These are phyloP conservation scores for Chlorella vulgaris DNA, from an alignment of 139 green algal species.

Conservation along the genomic window DNA sequence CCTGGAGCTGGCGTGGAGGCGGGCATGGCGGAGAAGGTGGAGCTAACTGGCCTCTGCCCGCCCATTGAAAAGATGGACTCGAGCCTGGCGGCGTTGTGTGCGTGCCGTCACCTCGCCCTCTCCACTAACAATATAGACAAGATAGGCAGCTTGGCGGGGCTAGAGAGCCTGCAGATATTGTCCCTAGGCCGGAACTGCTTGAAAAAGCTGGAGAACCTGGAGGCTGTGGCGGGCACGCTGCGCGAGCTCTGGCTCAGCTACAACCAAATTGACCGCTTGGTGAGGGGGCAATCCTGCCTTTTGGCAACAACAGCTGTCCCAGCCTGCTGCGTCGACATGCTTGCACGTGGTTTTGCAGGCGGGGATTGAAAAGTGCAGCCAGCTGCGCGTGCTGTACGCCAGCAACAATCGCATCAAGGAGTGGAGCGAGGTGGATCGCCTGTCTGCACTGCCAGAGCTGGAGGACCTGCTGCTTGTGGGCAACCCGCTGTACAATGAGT, in stretches of 20 bases:
- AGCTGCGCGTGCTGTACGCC: slow-evolving; percentile 83
- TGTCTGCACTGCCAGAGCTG: slow-evolving; percentile 68
- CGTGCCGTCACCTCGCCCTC: slow-evolving; percentile 88
- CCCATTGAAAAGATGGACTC: slow-evolving; percentile 93
- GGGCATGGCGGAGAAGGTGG: slow-evolving; percentile 78
- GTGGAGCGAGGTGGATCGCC: slow-evolving; percentile 80
- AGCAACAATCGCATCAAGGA: slow-evolving; percentile 90
- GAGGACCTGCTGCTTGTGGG: slow-evolving; percentile 88
- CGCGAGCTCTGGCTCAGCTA: slow-evolving; percentile 95
- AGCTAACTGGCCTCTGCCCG: slow-evolving; percentile 79
- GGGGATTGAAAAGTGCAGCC: slow-evolving; percentile 82
- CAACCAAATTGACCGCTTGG: slow-evolving; percentile 90
- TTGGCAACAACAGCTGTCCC: too few relatives aligned
- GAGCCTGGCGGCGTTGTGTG: slow-evolving; percentile 83
- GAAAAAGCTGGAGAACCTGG: slow-evolving; percentile 95
- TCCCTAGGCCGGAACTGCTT: slow-evolving; percentile 91
- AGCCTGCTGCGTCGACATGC: too few relatives aligned
- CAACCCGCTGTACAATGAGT: slow-evolving; percentile 89
- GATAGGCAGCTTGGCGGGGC: slow-evolving; percentile 79
- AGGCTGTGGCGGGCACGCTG: slow-evolving; percentile 85
- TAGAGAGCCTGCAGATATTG: slow-evolving; percentile 83
- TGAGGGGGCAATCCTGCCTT: too few relatives aligned
- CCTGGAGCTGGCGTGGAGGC: slow-evolving; percentile 55
- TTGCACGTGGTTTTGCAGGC: too few relatives aligned
- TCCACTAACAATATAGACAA: slow-evolving; percentile 97